Evolutionary conservation across 1,284 basidiomycete genomes (phyloP), one percentile per base, ranked within the genome.

Genomic region (Apiotrichum akiyoshidainum): DNA sequence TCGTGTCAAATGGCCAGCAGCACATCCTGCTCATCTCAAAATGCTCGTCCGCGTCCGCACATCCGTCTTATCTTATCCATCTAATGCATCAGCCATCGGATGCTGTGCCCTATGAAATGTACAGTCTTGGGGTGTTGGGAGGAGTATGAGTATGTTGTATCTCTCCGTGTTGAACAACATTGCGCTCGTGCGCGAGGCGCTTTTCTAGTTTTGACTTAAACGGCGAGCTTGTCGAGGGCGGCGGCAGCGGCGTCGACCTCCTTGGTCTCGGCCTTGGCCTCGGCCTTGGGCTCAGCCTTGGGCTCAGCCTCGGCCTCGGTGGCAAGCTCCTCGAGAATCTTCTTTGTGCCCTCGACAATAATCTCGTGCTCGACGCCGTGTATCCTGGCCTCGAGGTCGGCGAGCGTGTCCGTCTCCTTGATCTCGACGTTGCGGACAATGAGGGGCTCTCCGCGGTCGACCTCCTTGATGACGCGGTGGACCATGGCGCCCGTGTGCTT

Each of bases 401-500:
- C 88, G 58, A 89, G 75, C 7, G 83, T 78, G 66, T 98, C 93
- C 13, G 83, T 89, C 53, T 86, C 79, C 64, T 80, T 78, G 58
- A 96, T 87, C 63, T 84, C 83, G 13, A 99, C 85, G 70, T 92
- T 85, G 58, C 84, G 81, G 47, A 94, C 87, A 33, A 98, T 75
- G 41, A 99, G 72, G 0, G 95, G 93, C 70, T 89, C 86, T 1
- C 95, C 96, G 8, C 87, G 84, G 77, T 99, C 96, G 13, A 99
- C 93, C 72, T 95, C 91, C 61, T 87, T 87, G 35, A 98, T 87
- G 16, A 98, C 95, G 39, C 87, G 84, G 78, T 99, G 95, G 0
- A 98, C 87, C 95, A 99, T 99, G 5, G 86, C 87, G 0, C 95
- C 95, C 0, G 90, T 88, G 56, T 82, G 79, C 40, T 81, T 79